Percentiles rank a stretch among this genome's conserved stretches.
Evolutionary conservation across 2,329 filamentous ascomycete genomes (phyloP).

Genomic region (Alternaria tenuissima): DNA sequence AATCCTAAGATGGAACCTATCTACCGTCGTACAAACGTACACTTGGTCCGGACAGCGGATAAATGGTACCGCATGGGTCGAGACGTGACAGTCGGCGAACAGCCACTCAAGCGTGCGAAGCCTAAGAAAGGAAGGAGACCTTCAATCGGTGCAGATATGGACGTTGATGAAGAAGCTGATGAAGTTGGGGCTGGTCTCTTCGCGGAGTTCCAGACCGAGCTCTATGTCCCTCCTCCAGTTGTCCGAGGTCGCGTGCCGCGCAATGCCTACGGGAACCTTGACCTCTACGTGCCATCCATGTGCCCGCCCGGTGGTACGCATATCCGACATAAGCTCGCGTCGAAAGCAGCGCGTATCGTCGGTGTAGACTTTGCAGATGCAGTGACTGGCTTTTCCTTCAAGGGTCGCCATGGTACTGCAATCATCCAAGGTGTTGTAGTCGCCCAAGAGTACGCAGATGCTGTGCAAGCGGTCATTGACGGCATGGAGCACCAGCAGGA

Average conservation of each 20-base stretch:
- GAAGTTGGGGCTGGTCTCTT: conserved; percentile 64
- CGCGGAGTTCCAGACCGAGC: conserved; percentile 68
- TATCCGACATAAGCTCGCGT: conserved; percentile 65
- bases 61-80: conserved; percentile 91
- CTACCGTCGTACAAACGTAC: conserved; percentile 83
- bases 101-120: conserved; percentile 76
- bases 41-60: conserved; percentile 77
- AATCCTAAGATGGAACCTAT: conserved; percentile 74
- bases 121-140: conserved; percentile 41
- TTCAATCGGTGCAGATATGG: conserved; percentile 41
- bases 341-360: conserved; percentile 76
- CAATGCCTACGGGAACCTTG: conserved; percentile 69
- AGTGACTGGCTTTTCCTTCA: conserved; percentile 88
- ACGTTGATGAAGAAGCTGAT: conserved; percentile 47
- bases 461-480: conserved; percentile 72
- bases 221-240: conserved; percentile 80
- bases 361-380: conserved; percentile 89
- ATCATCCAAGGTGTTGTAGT: conserved; percentile 81
- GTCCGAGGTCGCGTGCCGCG: conserved; percentile 73
- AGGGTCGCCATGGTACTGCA: conserved; percentile 84
- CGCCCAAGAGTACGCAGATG: conserved; percentile 74
- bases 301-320: conserved; percentile 68
- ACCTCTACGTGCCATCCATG: conserved; percentile 71
- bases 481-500: conserved; percentile 72
- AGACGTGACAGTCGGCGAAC: conserved; percentile 76